These are phyloP conservation scores for Coemansia sp. DNA, from an alignment of 192 early-diverging fungal genomes.

Conservation along the genomic window DNA sequence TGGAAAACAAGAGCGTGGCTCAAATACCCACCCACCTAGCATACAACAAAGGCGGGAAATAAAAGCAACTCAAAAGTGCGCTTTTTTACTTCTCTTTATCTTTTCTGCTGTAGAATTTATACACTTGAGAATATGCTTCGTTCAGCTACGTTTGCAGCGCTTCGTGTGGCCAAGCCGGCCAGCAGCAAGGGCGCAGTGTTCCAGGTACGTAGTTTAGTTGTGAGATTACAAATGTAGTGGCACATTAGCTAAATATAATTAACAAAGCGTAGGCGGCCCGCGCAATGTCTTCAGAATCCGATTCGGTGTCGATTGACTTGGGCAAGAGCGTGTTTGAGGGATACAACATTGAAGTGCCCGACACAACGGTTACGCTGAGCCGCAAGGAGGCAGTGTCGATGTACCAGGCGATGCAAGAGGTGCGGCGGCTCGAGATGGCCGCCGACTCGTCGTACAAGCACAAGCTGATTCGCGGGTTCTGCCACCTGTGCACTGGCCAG, in stretches of 20 bases:
- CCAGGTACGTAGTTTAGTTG: constrained; percentile 14
- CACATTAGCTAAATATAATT: too few relatives aligned
- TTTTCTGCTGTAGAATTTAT: too few relatives aligned
- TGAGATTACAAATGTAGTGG: constrained; percentile 4
- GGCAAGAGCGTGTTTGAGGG: constrained; percentile 71
- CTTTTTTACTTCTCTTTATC: too few relatives aligned
- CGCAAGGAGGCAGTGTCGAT: constrained; percentile 74
- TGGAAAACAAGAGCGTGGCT: too few relatives aligned
- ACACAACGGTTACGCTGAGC: constrained; percentile 61
- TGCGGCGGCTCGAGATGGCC: constrained; percentile 91
- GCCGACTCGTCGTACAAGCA: constrained; percentile 94
- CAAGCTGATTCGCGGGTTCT: constrained; percentile 97
- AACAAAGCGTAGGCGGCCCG: constrained; percentile 27
- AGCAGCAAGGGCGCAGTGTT: constrained; percentile 26
- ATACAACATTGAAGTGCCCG: constrained; percentile 78
- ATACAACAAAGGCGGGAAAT: too few relatives aligned
- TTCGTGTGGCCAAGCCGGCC: constrained; percentile 29
- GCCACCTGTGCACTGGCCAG: constrained; percentile 97
- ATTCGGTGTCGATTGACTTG: constrained; percentile 67
- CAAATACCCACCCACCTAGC: too few relatives aligned
- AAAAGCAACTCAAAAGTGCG: too few relatives aligned
- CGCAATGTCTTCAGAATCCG: constrained; percentile 30
- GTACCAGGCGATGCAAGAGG: constrained; percentile 85
- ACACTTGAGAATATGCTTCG: constrained; percentile 29
- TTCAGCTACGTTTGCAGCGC: constrained; percentile 26